Percentiles rank a stretch among this genome's conserved stretches.
Evolutionary conservation across 192 early-diverging fungal genomes (phyloP).

Genomic region (Coemansia sp.): DNA sequence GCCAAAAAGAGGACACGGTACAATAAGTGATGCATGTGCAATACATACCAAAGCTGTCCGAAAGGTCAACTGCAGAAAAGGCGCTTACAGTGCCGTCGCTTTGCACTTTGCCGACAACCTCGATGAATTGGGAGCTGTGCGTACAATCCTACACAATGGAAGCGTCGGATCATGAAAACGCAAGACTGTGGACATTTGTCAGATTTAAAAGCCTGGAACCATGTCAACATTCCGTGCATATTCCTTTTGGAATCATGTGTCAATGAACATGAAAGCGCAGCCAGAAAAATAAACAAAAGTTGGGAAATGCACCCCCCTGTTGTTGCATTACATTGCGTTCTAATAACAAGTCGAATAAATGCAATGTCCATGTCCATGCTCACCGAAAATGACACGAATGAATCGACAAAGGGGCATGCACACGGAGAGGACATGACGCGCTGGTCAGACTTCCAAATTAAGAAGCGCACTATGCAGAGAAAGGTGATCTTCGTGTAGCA

Average conservation of each 20-base stretch:
- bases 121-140: conserved; percentile 31
- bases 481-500: background rate
- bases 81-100: conserved; percentile 40
- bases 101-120: conserved; percentile 50
- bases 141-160: conserved; percentile 44
- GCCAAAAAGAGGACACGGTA: background rate
- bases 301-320: background rate
- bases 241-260: background rate
- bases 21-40: background rate
- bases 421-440: too few species aligned
- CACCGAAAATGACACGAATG: too few species aligned
- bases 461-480: background rate
- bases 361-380: background rate
- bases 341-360: background rate
- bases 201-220: background rate
- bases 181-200: background rate
- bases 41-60: conserved; percentile 50
- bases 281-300: background rate
- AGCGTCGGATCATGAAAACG: background rate
- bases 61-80: conserved; percentile 46
- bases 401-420: too few species aligned
- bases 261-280: background rate
- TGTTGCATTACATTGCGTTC: background rate
- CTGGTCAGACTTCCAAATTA: too few species aligned
- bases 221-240: background rate